Evolutionary conservation across 192 early-diverging fungal genomes (phyloP).

Genomic region (Dissophora globulifera): DNA sequence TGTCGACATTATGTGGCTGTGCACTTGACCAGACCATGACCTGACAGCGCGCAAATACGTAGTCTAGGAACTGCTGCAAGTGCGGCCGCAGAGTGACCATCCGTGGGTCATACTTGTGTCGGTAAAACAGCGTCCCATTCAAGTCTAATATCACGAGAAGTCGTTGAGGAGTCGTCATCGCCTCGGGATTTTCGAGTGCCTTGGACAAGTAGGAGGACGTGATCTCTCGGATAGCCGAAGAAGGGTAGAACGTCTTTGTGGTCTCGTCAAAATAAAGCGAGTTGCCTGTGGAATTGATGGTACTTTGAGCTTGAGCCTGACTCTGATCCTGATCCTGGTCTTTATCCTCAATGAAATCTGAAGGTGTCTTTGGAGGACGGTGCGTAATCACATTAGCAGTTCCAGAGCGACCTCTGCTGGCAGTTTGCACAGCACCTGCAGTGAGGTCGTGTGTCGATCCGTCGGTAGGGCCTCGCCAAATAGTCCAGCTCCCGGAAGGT

Average conservation of each 20-base stretch:
- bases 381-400: no score
- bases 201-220: slow-evolving; percentile 20
- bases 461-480: no score
- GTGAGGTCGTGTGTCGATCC: no score
- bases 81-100: slow-evolving; percentile 63
- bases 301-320: no score
- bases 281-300: neutral
- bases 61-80: slow-evolving; percentile 66
- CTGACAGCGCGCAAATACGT: slow-evolving; percentile 65
- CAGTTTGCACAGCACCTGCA: no score
- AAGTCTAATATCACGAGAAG: slow-evolving; percentile 73
- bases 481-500: no score
- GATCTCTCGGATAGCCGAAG: slow-evolving; percentile 26
- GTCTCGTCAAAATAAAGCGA: slow-evolving; percentile 6
- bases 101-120: slow-evolving; percentile 36
- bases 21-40: slow-evolving; percentile 86
- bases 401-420: no score
- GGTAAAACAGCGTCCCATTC: slow-evolving; percentile 75
- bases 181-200: slow-evolving; percentile 19
- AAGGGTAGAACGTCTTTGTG: slow-evolving; percentile 29
- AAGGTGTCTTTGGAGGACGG: no score
- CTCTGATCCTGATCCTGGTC: no score
- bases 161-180: slow-evolving; percentile 17
- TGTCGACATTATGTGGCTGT: slow-evolving; percentile 62
- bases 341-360: no score